Percentiles rank a stretch among this genome's conserved stretches.
phyloP scores from a whole-genome alignment of 805 yeast genomes.

The Metschnikowia santaceciliae region DNA sequence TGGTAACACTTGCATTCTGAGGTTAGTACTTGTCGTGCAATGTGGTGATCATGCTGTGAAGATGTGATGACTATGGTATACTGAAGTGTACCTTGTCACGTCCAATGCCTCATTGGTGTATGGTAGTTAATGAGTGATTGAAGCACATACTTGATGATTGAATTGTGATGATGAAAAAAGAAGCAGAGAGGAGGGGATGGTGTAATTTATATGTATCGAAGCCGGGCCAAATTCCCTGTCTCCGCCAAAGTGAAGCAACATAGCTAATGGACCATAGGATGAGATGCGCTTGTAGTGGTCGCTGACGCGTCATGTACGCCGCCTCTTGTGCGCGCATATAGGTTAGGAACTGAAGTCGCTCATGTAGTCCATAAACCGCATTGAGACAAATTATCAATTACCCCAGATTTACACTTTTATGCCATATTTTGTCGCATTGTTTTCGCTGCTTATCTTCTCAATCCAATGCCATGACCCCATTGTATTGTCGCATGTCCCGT shows the following conservation, averaged over 20 bases:
- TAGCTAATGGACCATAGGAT: conserved; percentile 2
- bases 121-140: not conserved
- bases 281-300: conserved; percentile 3
- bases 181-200: not conserved
- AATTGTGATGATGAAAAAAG: not conserved
- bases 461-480: not conserved
- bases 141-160: conserved; percentile 3
- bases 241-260: not conserved
- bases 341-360: conserved; percentile 1
- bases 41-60: not conserved
- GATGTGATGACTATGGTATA: not conserved
- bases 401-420: not conserved
- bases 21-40: not conserved
- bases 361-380: conserved; percentile 4
- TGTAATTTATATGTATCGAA: conserved; percentile 4
- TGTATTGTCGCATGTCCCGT: not conserved
- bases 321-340: not conserved
- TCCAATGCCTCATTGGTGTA: not conserved
- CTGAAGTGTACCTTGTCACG: not conserved
- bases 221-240: not conserved
- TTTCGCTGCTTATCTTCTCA: too few relatives aligned
- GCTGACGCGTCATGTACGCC: not conserved
- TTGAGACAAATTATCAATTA: conserved; percentile 1
- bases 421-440: not conserved
- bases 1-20: conserved; percentile 26